Conservation (phyloP, 495 filamentous ascomycete species). For the Jackrogersella multiformis region DNA sequence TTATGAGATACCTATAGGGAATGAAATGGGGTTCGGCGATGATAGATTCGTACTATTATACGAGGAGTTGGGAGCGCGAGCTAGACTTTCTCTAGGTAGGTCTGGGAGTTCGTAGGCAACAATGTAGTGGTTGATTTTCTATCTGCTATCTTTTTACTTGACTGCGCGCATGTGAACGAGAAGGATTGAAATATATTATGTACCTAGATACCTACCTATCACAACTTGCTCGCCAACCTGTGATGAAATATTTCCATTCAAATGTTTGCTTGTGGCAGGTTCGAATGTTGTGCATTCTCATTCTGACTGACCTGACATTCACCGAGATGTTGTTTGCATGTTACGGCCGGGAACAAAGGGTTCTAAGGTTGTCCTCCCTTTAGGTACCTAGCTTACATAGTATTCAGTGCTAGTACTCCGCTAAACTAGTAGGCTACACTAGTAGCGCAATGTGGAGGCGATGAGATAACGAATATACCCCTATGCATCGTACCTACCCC, state of each 20-base stretch:
- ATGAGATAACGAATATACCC: not conserved
- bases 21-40: not conserved
- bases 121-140: not conserved
- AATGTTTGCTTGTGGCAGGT: too few relatives aligned
- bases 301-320: too few relatives aligned
- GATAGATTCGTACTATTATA: slow-evolving; percentile 7
- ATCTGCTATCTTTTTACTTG: not conserved
- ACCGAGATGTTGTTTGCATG: too few relatives aligned
- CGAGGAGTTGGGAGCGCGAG: slow-evolving; percentile 4
- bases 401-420: too few relatives aligned
- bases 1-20: slow-evolving; percentile 27
- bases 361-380: too few relatives aligned
- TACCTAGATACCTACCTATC: too few relatives aligned
- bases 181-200: too few relatives aligned
- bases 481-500: not conserved
- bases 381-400: too few relatives aligned
- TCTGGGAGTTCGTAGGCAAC: slow-evolving; percentile 3
- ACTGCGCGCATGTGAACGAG: not conserved
- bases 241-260: too few relatives aligned
- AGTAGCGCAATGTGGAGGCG: not conserved
- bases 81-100: not conserved
- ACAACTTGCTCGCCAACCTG: too few relatives aligned
- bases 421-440: too few relatives aligned
- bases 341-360: not conserved
- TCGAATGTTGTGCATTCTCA: too few relatives aligned